Evolutionary conservation across 257 asterid genomes (phyloP).

Genomic region (Verbena officinalis): DNA sequence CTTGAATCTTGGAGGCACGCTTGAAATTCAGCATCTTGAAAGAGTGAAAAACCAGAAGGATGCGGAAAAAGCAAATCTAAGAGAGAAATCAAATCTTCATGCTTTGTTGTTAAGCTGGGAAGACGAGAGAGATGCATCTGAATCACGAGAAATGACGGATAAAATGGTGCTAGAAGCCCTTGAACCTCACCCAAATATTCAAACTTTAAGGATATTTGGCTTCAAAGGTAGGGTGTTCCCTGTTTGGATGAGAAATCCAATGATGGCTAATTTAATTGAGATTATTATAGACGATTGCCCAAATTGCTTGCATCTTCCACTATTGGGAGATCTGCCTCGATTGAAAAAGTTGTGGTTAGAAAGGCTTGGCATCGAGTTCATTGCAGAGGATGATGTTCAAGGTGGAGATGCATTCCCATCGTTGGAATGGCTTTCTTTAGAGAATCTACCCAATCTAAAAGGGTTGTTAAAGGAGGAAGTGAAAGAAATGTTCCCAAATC

Average conservation of each 20-base stretch:
- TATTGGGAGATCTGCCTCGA: slow-evolving; percentile 21
- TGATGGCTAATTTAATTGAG: not conserved
- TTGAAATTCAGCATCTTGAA: slow-evolving; percentile 26
- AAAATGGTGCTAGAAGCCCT: slow-evolving; percentile 15
- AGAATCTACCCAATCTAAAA: not conserved
- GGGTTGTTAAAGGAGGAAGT: slow-evolving; percentile 19
- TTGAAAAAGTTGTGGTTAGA: slow-evolving; percentile 20
- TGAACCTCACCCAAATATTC: too few relatives aligned
- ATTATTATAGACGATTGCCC: not conserved
- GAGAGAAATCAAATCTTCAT: slow-evolving; percentile 27
- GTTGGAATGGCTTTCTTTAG: not conserved
- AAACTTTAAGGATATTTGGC: too few relatives aligned
- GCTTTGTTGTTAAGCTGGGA: not conserved
- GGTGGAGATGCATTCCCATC: slow-evolving; percentile 19
- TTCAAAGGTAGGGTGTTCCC: too few relatives aligned
- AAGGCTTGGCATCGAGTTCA: slow-evolving; percentile 16
- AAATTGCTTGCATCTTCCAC: slow-evolving; percentile 15
- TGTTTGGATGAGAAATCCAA: not conserved
- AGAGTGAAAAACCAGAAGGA: slow-evolving; percentile 23
- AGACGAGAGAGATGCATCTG: too few relatives aligned
- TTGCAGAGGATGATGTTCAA: slow-evolving; percentile 21
- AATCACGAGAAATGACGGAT: slow-evolving; percentile 7
- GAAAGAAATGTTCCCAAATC: slow-evolving; percentile 16
- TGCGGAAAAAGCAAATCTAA: slow-evolving; percentile 36
- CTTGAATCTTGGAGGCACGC: slow-evolving; percentile 21